Percentiles rank a stretch among this genome's conserved stretches.
phyloP scores from a whole-genome alignment of 176 grass and related monocot species.

The Urochloa ruziziensis region DNA sequence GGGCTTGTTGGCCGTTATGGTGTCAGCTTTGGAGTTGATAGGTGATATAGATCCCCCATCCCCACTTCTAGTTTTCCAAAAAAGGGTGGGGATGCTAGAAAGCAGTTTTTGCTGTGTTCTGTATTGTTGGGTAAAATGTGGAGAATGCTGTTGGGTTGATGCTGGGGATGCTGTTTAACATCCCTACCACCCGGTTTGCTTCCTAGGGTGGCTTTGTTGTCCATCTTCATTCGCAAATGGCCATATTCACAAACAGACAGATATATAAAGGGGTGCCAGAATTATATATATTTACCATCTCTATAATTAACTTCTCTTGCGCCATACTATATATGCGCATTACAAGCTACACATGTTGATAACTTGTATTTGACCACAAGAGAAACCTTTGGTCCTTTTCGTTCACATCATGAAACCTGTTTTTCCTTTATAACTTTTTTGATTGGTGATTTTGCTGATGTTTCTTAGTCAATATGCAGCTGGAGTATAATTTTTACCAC shows the following conservation, averaged over 20 bases:
- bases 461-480: constrained; percentile 5
- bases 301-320: neutral
- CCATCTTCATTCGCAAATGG: neutral
- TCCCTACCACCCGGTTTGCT: too few species aligned
- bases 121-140: constrained; percentile 3
- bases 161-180: neutral
- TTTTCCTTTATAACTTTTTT: neutral
- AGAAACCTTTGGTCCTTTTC: neutral
- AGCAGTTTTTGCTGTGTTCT: constrained; percentile 11
- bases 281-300: neutral
- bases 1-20: neutral
- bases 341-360: neutral
- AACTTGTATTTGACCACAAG: neutral
- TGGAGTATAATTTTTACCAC: neutral
- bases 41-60: neutral
- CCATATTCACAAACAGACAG: neutral
- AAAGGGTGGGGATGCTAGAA: neutral
- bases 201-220: too few species aligned
- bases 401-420: neutral
- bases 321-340: neutral
- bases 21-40: neutral
- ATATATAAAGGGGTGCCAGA: neutral
- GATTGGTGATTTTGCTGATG: neutral
- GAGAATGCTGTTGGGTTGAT: neutral
- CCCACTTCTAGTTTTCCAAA: neutral